Conservation (phyloP, 169 alveolate genomes). For the Eimeria tenella region DNA sequence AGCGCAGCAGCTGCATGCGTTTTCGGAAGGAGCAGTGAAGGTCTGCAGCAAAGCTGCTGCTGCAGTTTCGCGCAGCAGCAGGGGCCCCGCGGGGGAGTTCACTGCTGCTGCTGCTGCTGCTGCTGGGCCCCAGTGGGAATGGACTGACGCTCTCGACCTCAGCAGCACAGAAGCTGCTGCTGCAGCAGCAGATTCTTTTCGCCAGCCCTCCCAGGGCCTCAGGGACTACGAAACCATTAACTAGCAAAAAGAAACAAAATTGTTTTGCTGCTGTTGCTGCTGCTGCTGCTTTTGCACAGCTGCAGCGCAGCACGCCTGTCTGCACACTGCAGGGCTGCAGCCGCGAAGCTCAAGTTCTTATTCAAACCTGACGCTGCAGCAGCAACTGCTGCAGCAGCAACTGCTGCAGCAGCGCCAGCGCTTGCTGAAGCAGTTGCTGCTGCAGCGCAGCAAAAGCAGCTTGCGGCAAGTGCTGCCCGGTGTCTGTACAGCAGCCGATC, state of each 20-base stretch:
- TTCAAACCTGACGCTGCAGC: too few species aligned
- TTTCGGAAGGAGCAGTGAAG: neutral
- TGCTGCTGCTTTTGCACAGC: neutral
- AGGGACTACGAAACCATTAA: slow-evolving; percentile 59
- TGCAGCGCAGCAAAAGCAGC: too few species aligned
- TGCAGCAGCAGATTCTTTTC: neutral
- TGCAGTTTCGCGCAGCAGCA: neutral
- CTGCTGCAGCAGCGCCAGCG: neutral
- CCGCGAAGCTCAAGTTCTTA: too few species aligned
- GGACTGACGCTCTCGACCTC: slow-evolving; percentile 32
- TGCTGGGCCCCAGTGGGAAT: slow-evolving; percentile 29
- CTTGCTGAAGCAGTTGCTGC: too few species aligned
- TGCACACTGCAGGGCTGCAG: too few species aligned
- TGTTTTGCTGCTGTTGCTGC: slow-evolving; percentile 14
- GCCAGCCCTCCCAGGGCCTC: neutral
- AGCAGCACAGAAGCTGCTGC: neutral
- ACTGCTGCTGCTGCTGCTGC: neutral
- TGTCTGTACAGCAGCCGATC: too few species aligned
- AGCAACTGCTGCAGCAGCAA: neutral
- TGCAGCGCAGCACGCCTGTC: neutral
- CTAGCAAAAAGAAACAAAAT: neutral
- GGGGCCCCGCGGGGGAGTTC: slow-evolving; percentile 33
- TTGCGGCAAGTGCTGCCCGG: too few species aligned
- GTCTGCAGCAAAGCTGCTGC: neutral
- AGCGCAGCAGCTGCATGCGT: slow-evolving; percentile 6